Evolutionary conservation across 1,139 yeast species (phyloP).

Genomic region (Candida sanyaensis): DNA sequence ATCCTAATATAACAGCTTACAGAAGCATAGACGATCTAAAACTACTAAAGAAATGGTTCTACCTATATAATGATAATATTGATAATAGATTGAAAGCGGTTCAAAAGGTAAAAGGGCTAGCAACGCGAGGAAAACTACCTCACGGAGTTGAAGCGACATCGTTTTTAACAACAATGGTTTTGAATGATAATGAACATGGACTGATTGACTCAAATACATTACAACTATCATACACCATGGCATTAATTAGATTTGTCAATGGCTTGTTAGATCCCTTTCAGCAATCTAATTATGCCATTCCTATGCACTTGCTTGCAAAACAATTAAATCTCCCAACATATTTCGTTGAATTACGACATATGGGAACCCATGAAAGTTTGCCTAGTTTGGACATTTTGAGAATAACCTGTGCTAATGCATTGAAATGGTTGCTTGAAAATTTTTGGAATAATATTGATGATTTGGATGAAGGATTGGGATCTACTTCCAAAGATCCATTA

Average conservation of each 20-base stretch:
- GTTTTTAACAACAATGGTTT: constrained; percentile 53
- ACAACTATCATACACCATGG: constrained; percentile 69
- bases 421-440: constrained; percentile 71
- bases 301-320: constrained; percentile 74
- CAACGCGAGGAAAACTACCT: constrained; percentile 44
- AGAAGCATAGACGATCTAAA: constrained; percentile 49
- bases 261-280: constrained; percentile 89
- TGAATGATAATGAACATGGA: constrained; percentile 27
- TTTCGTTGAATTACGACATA: constrained; percentile 89
- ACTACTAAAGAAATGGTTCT: constrained; percentile 62
- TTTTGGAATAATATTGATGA: constrained; percentile 64
- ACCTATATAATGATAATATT: constrained; percentile 28
- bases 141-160: constrained; percentile 60
- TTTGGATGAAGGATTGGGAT: constrained; percentile 18
- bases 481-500: constrained; percentile 3
- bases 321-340: constrained; percentile 70
- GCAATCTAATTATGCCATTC: constrained; percentile 74
- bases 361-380: constrained; percentile 85
- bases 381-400: constrained; percentile 74
- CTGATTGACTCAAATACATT: constrained; percentile 27
- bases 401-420: constrained; percentile 56
- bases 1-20: constrained; percentile 62
- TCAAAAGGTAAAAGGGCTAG: constrained; percentile 45
- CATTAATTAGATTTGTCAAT: constrained; percentile 84
- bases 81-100: constrained; percentile 38